phyloP scores from a whole-genome alignment of 805 yeast species.

The Myxozyma kluyveri region DNA sequence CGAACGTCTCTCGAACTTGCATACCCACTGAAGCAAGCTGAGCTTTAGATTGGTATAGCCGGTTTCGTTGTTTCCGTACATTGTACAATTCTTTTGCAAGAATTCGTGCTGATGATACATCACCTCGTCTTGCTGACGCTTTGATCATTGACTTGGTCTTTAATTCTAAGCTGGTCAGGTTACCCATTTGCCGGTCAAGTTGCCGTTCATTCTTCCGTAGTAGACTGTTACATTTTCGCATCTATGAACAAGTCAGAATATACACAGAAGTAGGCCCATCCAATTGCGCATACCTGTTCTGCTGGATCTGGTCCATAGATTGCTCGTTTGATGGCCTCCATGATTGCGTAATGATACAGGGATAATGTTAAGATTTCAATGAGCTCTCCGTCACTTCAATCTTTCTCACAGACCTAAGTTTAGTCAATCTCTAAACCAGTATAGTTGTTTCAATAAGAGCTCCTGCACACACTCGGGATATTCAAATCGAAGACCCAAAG shows the following conservation, averaged over 20 bases:
- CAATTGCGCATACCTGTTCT: constrained; percentile 54
- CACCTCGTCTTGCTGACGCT: constrained; percentile 72
- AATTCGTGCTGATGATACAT: constrained; percentile 66
- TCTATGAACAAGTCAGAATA: constrained; percentile 40
- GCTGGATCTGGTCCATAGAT: constrained; percentile 97
- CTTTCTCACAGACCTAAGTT: no score
- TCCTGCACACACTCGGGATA: no score
- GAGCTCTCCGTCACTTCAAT: no score
- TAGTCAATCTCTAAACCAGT: no score
- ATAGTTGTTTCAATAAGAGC: no score
- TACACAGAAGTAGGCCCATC: not conserved
- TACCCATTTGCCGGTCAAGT: constrained; percentile 71
- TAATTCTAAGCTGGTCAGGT: constrained; percentile 56
- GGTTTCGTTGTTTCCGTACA: constrained; percentile 67
- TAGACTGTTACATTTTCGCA: constrained; percentile 66
- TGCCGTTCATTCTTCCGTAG: constrained; percentile 83
- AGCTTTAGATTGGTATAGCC: constrained; percentile 77
- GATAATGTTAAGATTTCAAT: not conserved
- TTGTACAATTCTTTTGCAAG: constrained; percentile 81
- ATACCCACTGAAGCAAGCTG: constrained; percentile 79
- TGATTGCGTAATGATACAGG: constrained; percentile 34
- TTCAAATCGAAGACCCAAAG: no score
- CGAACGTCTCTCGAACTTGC: constrained; percentile 90
- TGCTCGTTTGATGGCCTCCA: constrained; percentile 83
- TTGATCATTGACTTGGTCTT: constrained; percentile 78